phyloP scores from a whole-genome alignment of 73 alveolate species.

The Paramecium biaurelia region DNA sequence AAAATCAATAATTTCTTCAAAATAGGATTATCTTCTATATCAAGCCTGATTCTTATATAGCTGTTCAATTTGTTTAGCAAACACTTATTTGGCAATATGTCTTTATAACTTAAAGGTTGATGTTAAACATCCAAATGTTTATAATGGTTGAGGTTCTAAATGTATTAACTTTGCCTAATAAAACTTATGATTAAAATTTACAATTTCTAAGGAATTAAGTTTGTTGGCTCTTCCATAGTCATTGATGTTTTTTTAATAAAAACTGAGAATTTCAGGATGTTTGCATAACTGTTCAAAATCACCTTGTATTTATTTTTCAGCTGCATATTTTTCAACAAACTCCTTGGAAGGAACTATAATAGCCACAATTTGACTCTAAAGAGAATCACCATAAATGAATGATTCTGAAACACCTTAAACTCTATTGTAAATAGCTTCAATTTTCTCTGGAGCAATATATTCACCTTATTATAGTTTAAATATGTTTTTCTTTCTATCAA shows the following conservation, averaged over 20 bases:
- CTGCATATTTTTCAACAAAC: conserved; percentile 65
- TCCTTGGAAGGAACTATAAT: conserved; percentile 83
- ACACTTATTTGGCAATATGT: not conserved
- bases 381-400: conserved; percentile 93
- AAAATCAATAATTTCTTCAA: not conserved
- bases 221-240: conserved; percentile 41
- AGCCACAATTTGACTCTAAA: conserved; percentile 75
- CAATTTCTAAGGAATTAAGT: conserved; percentile 53
- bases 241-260: not conserved
- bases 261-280: not conserved
- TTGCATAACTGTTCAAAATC: conserved; percentile 38
- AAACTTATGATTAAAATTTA: not conserved
- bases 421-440: conserved; percentile 81
- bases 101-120: not conserved
- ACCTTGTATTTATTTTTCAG: not conserved
- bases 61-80: not conserved
- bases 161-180: conserved; percentile 20
- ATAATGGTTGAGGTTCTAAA: conserved; percentile 50
- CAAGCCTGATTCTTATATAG: not conserved
- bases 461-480: conserved; percentile 97
- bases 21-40: not conserved
- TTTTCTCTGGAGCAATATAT: conserved; percentile 97
- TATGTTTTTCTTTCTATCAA: conserved; percentile 97
- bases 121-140: not conserved
- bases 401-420: conserved; percentile 77